A percentile compares a stretch with the other conserved stretches of the same genome.
These are phyloP conservation scores for Solanum chmielewskii DNA, from an alignment of 257 asterid genomes.

Conservation along the genomic window DNA sequence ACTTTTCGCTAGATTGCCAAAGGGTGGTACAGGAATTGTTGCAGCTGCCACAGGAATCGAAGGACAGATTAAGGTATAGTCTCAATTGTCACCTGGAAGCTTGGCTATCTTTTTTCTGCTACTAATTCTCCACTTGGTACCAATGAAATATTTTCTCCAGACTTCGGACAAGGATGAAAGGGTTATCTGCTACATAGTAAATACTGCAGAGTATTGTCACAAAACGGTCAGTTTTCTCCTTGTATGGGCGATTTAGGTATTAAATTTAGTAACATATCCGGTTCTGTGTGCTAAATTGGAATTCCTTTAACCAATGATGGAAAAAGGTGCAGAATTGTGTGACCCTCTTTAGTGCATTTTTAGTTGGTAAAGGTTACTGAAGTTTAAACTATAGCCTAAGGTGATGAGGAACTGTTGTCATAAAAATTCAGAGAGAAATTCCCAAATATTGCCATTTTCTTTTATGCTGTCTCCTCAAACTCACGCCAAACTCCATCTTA, in stretches of 20 bases:
- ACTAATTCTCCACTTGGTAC: neutral
- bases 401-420: neutral
- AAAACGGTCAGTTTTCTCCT: conserved; percentile 60
- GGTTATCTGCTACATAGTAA: conserved; percentile 83
- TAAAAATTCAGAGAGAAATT: neutral
- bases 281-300: neutral
- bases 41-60: conserved; percentile 99
- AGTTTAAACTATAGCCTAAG: neutral
- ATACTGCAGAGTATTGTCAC: conserved; percentile 99
- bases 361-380: neutral
- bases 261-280: neutral
- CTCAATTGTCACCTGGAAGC: neutral
- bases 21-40: conserved; percentile 96
- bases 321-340: neutral
- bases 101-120: neutral
- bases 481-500: neutral
- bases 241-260: neutral
- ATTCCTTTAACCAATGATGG: neutral
- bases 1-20: conserved; percentile 82
- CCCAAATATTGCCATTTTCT: neutral
- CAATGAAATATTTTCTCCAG: conserved; percentile 32
- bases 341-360: neutral
- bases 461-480: neutral
- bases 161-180: conserved; percentile 97
- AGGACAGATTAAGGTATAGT: conserved; percentile 86